A percentile compares a stretch with the other conserved stretches of the same genome.
These are phyloP conservation scores for Dalbergia oliveri DNA, from an alignment of 306 rosid genomes.

Conservation along the genomic window DNA sequence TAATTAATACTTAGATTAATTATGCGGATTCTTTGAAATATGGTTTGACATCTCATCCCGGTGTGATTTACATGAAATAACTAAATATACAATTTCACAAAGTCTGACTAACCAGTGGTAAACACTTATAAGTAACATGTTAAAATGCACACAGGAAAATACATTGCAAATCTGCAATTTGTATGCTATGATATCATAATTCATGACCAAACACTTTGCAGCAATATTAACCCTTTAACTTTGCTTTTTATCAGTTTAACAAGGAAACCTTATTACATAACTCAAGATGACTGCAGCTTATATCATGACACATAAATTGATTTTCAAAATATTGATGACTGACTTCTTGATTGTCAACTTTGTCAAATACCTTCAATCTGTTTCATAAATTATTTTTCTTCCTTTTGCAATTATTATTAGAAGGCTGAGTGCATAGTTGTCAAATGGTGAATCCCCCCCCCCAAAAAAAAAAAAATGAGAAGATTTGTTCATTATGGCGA, in stretches of 20 bases:
- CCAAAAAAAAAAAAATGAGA: too few species aligned
- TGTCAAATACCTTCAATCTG: slow-evolving; percentile 22
- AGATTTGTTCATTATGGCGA: too few species aligned
- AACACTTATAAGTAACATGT: too few species aligned
- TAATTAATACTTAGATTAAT: background rate
- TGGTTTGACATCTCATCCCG: background rate
- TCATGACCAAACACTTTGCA: background rate
- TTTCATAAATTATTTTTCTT: background rate
- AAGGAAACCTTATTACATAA: background rate
- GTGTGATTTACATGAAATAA: background rate
- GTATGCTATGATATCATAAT: background rate
- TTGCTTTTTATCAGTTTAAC: background rate
- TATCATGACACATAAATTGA: background rate
- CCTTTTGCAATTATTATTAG: slow-evolving; percentile 6
- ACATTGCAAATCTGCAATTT: too few species aligned
- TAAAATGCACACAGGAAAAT: too few species aligned
- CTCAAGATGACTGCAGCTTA: slow-evolving; percentile 2
- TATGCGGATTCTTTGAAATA: background rate
- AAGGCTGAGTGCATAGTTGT: background rate
- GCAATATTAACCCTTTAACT: background rate
- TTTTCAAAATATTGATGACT: slow-evolving; percentile 4
- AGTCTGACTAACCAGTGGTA: background rate
- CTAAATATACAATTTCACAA: slow-evolving; percentile 23
- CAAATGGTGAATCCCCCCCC: too few species aligned
- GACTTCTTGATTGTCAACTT: slow-evolving; percentile 8